These are phyloP conservation scores for Pogostemon cablin DNA, from an alignment of 257 asterid genomes.

Conservation along the genomic window DNA sequence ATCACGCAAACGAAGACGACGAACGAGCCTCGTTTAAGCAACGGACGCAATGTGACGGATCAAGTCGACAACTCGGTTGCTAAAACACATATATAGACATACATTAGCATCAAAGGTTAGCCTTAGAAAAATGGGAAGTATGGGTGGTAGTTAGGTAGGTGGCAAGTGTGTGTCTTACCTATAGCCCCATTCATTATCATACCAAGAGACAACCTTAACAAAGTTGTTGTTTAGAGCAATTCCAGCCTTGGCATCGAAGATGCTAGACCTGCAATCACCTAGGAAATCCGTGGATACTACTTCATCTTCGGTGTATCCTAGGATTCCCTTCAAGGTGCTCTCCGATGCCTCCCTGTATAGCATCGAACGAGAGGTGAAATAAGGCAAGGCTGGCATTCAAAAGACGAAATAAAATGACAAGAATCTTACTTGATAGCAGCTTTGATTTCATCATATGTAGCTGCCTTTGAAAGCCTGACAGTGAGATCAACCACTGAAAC, in stretches of 20 bases:
- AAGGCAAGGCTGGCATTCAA: constrained; percentile 15
- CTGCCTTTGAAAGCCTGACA: constrained; percentile 56
- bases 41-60: constrained; percentile 60
- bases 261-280: constrained; percentile 70
- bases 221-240: constrained; percentile 60
- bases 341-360: constrained; percentile 51
- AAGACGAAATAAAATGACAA: neutral
- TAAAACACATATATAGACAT: constrained; percentile 27
- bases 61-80: constrained; percentile 62
- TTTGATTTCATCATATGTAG: constrained; percentile 60
- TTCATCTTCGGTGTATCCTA: constrained; percentile 69
- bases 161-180: constrained; percentile 39
- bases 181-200: constrained; percentile 78
- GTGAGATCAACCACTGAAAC: constrained; percentile 68
- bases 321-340: constrained; percentile 57
- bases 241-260: constrained; percentile 71
- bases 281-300: constrained; percentile 62
- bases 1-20: neutral
- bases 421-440: constrained; percentile 54
- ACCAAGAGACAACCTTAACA: constrained; percentile 69
- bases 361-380: neutral
- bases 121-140: neutral
- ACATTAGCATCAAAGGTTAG: neutral
- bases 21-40: constrained; percentile 1
- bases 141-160: neutral